phyloP scores from a whole-genome alignment of 352 stramenopile genomes.

The Phytophthora macrochlamydospora region DNA sequence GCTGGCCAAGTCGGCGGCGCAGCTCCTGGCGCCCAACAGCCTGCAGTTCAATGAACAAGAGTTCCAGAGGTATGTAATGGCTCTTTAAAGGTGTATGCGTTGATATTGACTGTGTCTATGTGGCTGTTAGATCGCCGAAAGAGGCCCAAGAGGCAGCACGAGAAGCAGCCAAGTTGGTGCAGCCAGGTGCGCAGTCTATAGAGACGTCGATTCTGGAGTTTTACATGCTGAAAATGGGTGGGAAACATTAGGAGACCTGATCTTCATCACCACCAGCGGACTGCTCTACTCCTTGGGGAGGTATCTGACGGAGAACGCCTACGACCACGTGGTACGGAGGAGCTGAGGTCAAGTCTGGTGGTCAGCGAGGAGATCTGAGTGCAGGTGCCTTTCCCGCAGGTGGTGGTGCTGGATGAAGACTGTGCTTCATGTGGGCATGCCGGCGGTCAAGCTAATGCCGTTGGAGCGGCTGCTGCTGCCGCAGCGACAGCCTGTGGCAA shows the following conservation, averaged over 20 bases:
- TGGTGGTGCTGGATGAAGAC: conserved; percentile 67
- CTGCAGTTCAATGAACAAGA: conserved; percentile 79
- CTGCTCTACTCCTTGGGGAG: conserved; percentile 71
- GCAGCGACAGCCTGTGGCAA: conserved; percentile 72
- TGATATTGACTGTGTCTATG: not conserved
- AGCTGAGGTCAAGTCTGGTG: not conserved
- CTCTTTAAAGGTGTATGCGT: not conserved
- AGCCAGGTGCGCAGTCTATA: conserved; percentile 43
- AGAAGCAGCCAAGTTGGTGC: conserved; percentile 64
- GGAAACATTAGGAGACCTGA: conserved; percentile 57
- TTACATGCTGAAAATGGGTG: conserved; percentile 2
- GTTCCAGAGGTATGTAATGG: conserved; percentile 55
- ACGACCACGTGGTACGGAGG: conserved; percentile 69
- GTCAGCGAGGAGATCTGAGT: not conserved
- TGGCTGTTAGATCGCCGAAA: conserved; percentile 47
- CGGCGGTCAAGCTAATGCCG: conserved; percentile 56
- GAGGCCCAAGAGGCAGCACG: conserved; percentile 62
- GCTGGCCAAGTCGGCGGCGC: conserved; percentile 46
- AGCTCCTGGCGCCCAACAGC: conserved; percentile 72
- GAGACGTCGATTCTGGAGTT: not conserved
- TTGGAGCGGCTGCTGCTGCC: conserved; percentile 69
- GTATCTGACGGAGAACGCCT: conserved; percentile 68
- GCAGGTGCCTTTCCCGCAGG: conserved; percentile 29
- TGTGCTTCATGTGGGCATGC: conserved; percentile 73
- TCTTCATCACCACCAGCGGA: conserved; percentile 81